Evolutionary conservation across 495 filamentous ascomycete species (phyloP), one percentile per base, ranked within the genome.

Genomic region (Penicillium taxi): DNA sequence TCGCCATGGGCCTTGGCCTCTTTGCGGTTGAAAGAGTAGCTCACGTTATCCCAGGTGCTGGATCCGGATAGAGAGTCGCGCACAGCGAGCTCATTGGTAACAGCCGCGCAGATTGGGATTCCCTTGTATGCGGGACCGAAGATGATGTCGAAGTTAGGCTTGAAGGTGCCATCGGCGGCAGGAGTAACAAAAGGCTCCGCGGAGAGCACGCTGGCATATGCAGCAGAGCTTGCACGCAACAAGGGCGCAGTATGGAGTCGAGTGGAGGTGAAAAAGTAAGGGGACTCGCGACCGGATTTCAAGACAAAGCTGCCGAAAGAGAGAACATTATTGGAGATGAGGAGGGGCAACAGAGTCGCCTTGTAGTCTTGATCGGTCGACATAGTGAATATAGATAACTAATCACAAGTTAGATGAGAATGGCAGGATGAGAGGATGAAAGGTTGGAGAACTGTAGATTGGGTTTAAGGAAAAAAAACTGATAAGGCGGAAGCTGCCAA

Each of bases 191-290:
- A 66, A 6, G 68, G 66, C 33, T 65, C 56, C 21, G 55, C 34
- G 14, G 63, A 59, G 29, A 94, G 78, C 32, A 85, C 75, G 29
- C 78, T 70, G 5, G 90, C 89, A 57, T 87, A 96, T 27, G 90
- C 86, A 27, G 74, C 67, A 37, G 79, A 72, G 42, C 91, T 77
- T 41, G 84, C 75, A 39, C 72, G 69, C 39, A 91, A 75, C 13
- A 94, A 74, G 41, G 77, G 65, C 17, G 78, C 82, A 15, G 74
- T 76, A 67, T 88, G 81, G 67, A 96, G 87, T 47, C 81, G 74
- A 21, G 86, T 86, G 12, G 88, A 85, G 62, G 91, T 93, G 80
- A 96, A 94, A 75, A 98, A 96, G 76, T 96, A 96, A n/a, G 91
- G 89, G 5, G 87, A 94, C 52, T 79, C 74, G 45, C 91, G 87